Evolutionary conservation across 2,329 filamentous ascomycete genomes (phyloP), one percentile per base, ranked within the genome.

Genomic region (Eurotiales sp.): DNA sequence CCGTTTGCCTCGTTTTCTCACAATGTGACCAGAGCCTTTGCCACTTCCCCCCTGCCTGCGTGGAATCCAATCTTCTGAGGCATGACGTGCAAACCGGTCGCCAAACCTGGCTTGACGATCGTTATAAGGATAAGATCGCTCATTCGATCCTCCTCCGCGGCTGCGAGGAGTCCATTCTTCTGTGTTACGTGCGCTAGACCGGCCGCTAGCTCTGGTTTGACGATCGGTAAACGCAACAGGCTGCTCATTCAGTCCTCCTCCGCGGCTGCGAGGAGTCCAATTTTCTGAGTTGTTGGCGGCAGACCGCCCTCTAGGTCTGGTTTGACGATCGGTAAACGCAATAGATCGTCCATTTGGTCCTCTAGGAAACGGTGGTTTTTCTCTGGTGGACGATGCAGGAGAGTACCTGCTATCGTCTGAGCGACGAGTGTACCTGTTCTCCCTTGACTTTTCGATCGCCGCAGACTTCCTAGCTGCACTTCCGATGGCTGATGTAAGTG

Each of bases 401-500:
- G 22, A 12, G 10, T 11, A 47, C 12, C 34, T 21, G 25, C 29
- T 40, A 15, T 23, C 37, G 8, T 37, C 44, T 14, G 10, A 32
- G 21, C 14, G 14, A 7, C 48, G 41, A 10, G 10, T 19, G 15
- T 30, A 40, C 23, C 21, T 42, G n/a, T 30, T 40, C 1, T 45
- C 41, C 27, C 40, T 39, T 37, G 21, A 32, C 42, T 47, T 29
- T 44, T 57, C 34, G 39, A 42, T 11, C 39, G 50, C 50, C 19
- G 42, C 59, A 11, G 58, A 80, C 67, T 65, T 72, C 61, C 83
- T 81, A 50, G 89, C 74, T 12, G 86, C 86, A 41, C 79, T 76
- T 57, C 83, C 80, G 61, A 90, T 90, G 39, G 85, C 86, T 8
- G 85, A 86, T 54, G 76, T 80, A 36, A 88, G 76, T 37, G 83